Conservation (phyloP, 2,329 filamentous ascomycete genomes). For the Phoma sp. region DNA sequence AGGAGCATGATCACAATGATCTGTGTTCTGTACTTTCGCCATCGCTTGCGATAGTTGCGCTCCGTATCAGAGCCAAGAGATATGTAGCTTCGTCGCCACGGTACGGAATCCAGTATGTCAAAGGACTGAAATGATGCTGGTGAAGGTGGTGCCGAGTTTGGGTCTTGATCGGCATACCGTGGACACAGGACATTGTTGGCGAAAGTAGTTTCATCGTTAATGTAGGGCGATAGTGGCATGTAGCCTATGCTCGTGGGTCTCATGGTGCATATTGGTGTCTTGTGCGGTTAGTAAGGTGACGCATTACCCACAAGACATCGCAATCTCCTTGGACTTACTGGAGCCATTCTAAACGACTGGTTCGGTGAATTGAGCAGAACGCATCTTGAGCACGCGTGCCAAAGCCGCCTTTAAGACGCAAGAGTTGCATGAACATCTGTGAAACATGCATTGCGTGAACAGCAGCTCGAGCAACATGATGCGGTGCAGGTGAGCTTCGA, state of each 20-base stretch:
- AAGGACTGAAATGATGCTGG: constrained; percentile 46
- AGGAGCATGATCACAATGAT: constrained; percentile 30
- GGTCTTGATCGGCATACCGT: constrained; percentile 42
- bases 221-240: constrained; percentile 38
- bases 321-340: constrained; percentile 34
- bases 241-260: constrained; percentile 30
- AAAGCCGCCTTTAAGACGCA: constrained; percentile 14
- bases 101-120: constrained; percentile 42
- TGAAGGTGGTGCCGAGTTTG: constrained; percentile 43
- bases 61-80: not conserved
- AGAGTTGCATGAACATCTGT: constrained; percentile 20
- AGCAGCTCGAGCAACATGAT: constrained; percentile 16
- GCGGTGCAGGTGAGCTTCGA: not conserved
- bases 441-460: constrained; percentile 34
- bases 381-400: constrained; percentile 4
- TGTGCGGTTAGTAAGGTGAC: constrained; percentile 27
- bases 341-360: constrained; percentile 29
- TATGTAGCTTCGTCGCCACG: constrained; percentile 42
- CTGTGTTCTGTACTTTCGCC: constrained; percentile 29
- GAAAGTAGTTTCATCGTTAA: constrained; percentile 31
- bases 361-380: constrained; percentile 4
- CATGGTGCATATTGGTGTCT: constrained; percentile 26
- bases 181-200: constrained; percentile 40
- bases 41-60: constrained; percentile 17
- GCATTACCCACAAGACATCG: constrained; percentile 21